Evolutionary conservation across 495 filamentous ascomycete genomes (phyloP).

Genomic region (Hyaloscypha bicolor): DNA sequence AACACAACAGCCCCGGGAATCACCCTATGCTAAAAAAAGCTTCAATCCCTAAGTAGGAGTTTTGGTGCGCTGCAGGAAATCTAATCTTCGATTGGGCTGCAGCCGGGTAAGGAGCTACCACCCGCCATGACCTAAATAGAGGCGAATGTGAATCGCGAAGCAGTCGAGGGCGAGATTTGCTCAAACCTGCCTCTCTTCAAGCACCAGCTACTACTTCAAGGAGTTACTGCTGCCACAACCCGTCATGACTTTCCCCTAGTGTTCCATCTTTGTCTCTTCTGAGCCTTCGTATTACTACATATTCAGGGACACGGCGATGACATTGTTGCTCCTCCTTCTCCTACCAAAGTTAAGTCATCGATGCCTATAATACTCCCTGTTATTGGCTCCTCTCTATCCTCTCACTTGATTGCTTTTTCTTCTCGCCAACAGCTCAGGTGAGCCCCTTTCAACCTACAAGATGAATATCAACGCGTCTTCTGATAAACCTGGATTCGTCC

Average conservation of each 20-base stretch:
- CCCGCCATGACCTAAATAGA: constrained; percentile 10
- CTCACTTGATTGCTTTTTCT: background rate
- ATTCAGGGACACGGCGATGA: constrained; percentile 5
- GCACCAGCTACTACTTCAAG: background rate
- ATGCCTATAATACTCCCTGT: background rate
- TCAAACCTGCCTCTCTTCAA: background rate
- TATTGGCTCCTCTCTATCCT: background rate
- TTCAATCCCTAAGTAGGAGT: background rate
- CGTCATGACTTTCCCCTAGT: constrained; percentile 5
- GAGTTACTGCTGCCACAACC: constrained; percentile 1
- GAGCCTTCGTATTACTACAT: background rate
- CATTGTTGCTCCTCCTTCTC: background rate
- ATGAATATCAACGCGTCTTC: constrained; percentile 31
- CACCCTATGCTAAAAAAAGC: background rate
- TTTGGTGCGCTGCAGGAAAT: background rate
- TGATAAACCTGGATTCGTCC: constrained; percentile 16
- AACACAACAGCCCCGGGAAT: background rate
- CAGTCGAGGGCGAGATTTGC: background rate
- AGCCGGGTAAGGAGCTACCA: constrained; percentile 5
- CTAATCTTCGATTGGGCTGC: background rate
- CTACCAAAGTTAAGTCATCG: constrained; percentile 3
- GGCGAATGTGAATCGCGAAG: too few relatives aligned
- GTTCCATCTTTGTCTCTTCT: background rate
- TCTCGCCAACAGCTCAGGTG: background rate
- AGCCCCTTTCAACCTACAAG: background rate